phyloP scores from a whole-genome alignment of 257 asterid species.

The Penstemon newberryi region DNA sequence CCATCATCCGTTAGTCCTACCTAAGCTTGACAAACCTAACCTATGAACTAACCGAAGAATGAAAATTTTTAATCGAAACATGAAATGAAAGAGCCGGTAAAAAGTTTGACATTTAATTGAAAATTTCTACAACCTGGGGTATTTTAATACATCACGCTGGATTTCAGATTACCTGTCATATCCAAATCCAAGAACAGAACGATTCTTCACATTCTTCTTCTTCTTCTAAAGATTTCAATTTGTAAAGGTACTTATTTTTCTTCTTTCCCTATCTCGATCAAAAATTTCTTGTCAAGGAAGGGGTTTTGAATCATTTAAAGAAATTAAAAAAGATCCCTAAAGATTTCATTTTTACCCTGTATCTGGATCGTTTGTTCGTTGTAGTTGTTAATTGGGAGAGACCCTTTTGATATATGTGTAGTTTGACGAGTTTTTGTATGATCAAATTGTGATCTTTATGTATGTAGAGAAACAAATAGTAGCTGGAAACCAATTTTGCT shows the following conservation, averaged over 20 bases:
- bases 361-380: conserved; percentile 22
- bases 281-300: too few relatives aligned
- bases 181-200: background rate
- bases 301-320: conserved; percentile 13
- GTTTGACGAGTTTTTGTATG: conserved; percentile 16
- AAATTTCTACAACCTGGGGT: conserved; percentile 2
- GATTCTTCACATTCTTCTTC: background rate
- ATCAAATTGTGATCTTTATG: conserved; percentile 27
- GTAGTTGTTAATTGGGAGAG: conserved; percentile 19
- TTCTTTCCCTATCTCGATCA: background rate
- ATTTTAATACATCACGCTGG: conserved; percentile 11
- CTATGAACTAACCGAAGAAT: too few relatives aligned
- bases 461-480: conserved; percentile 10
- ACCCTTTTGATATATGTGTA: conserved; percentile 27
- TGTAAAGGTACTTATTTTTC: conserved; percentile 28
- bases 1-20: too few relatives aligned
- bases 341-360: conserved; percentile 21
- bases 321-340: conserved; percentile 11
- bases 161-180: background rate
- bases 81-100: conserved; percentile 11
- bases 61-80: conserved; percentile 14
- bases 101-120: conserved; percentile 17
- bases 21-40: too few relatives aligned
- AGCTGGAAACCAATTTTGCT: conserved; percentile 11
- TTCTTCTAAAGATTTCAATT: background rate